Evolutionary conservation across 2,329 filamentous ascomycete species (phyloP), one percentile per base, ranked within the genome.

Genomic region (Neonectria faginata): DNA sequence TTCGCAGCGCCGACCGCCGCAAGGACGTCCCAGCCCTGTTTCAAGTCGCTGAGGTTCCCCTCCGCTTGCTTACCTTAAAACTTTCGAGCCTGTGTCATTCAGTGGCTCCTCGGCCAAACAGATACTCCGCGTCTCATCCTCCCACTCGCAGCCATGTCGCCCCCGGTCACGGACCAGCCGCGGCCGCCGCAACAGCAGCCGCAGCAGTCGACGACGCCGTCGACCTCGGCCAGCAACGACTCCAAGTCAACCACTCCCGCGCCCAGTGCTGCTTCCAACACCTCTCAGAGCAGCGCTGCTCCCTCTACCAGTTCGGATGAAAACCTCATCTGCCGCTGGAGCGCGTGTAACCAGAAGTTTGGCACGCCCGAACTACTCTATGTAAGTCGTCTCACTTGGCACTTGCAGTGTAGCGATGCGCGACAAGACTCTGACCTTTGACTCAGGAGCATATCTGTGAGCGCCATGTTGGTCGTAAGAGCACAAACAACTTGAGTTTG

Each of bases 401-500:
- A 10, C 18, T 33, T 12, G 18, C 10, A 18, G 29, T 14, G 48
- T 31, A 9, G 29, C 4, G 12, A 47, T 33, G 11, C 31, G 3
- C 10, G 47, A 31, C 48, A 20, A 51, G 48, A 22, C n/a, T 14
- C 48, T 51, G 29, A 51, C 27, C 36, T 27, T 16, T 31, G 44
- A 29, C 29, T 42, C 22, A 98, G 94, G 95, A 98, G 75, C 96
- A 99, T 81, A 94, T 99, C 72, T 98, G 96, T 81, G 96, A 98
- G 79, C 93, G 94, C 76, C 96, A 99, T 85, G 94, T 99, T 78
- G 96, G 96, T 70, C 93, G 96, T 81, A 99, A 99, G 86, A 97
- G 93, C 84, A 99, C 96, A 77, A 98, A 98, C 85, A 99, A 99
- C 82, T 86, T 99, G 76, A 98, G 96, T 81, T 82, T 99, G 78